A percentile compares a stretch with the other conserved stretches of the same genome.
These are phyloP conservation scores for Graphilbum ipis-grandicollis DNA, from an alignment of 2,329 filamentous ascomycete species.

Conservation along the genomic window DNA sequence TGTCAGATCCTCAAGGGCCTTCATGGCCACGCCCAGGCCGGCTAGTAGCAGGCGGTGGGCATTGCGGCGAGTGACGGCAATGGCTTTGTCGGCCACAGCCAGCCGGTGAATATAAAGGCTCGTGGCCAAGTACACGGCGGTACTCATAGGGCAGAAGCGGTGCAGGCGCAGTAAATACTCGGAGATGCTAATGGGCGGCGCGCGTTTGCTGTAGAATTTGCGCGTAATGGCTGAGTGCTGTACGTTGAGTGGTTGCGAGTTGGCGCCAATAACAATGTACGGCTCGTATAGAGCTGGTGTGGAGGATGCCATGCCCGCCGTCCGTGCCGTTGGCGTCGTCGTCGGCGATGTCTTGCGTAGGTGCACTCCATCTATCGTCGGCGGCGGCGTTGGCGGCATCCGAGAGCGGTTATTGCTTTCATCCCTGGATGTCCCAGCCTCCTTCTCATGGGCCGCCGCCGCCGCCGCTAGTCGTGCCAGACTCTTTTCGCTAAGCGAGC, in stretches of 20 bases:
- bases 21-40: conserved; percentile 75
- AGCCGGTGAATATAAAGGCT: conserved; percentile 76
- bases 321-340: conserved; percentile 22
- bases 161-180: conserved; percentile 81
- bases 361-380: conserved; percentile 34
- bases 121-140: conserved; percentile 80
- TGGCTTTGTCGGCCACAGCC: conserved; percentile 56
- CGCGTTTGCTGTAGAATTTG: conserved; percentile 82
- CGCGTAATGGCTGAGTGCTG: conserved; percentile 77
- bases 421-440: no score
- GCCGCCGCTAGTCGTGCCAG: conserved; percentile 26
- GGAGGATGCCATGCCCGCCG: no score
- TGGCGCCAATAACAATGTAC: conserved; percentile 46
- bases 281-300: no score
- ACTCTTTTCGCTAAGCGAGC: conserved; percentile 38
- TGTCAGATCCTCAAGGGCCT: conserved; percentile 81
- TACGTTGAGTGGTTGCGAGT: conserved; percentile 54
- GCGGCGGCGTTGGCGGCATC: conserved; percentile 8
- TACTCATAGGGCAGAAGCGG: conserved; percentile 82
- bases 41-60: conserved; percentile 76
- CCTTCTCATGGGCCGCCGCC: neutral
- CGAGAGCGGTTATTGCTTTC: conserved; percentile 1
- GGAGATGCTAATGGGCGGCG: conserved; percentile 65
- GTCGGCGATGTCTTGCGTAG: conserved; percentile 17
- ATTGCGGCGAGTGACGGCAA: conserved; percentile 69